Evolutionary conservation across 1,139 yeast species (phyloP), one percentile per base, ranked within the genome.

Genomic region (Pichia sp.): DNA sequence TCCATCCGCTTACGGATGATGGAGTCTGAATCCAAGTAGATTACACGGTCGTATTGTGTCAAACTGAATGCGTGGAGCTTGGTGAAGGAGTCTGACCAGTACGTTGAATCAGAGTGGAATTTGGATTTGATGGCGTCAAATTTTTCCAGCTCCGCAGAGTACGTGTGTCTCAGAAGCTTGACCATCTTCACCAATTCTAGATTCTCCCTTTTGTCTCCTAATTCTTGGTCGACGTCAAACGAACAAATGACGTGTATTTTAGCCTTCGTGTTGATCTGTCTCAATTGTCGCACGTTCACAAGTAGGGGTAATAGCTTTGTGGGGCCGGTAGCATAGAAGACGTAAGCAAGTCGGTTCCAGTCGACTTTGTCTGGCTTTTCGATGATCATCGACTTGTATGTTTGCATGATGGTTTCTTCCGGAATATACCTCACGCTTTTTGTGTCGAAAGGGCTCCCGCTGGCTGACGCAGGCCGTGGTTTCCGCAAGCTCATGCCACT

Each of bases 41-140:
- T 65, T 13, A 79, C 62, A 45, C 81, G 64, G n/a, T 76, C 75
- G 62, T 73, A 84, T 45, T 79, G 75, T 0, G 73, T 70, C 60
- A 75, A 75, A 56, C 75, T 73, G 63, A 83, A 83, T 0, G 80
- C 74, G 57, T 76, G 73, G 43, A 82, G 68, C 61, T 83, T 82
- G 0, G 86, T 81, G 59, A 79, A 77, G 49, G 84, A 78, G 8
- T 76, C 72, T 3, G 71, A 62, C 87, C 87, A 82, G 44, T 72
- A 45, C 23, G 36, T 40, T 23, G 49, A 53, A 50, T 49, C 52
- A n/a, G 34, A 32, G 7, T 32, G 31, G 45, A 16, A 42, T 23
- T 42, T 53, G 1, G 58, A 54, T n/a, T 31, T 42, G 15, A 56
- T 49, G 7, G 48, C 43, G 4, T 51, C 31, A 32, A 51, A 50